Percentiles rank a stretch among this genome's conserved stretches.
Evolutionary conservation across 768 basidiomycete genomes (phyloP).

Genomic region (Trametes cinnabarina): DNA sequence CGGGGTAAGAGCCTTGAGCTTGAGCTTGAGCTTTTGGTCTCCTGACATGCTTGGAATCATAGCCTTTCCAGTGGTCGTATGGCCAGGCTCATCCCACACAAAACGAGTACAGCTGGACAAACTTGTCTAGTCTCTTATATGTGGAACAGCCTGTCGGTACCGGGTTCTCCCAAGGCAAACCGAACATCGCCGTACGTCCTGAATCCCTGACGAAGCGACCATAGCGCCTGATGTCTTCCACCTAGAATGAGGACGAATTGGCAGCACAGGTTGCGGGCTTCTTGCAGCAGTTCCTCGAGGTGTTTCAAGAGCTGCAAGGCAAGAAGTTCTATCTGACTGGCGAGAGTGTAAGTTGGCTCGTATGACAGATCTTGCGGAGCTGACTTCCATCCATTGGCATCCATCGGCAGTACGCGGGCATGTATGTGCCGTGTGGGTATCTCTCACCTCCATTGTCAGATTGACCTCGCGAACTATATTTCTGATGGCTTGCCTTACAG

Average conservation of each 20-base stretch:
- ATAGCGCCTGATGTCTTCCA: too few relatives aligned
- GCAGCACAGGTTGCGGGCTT: slow-evolving; percentile 59
- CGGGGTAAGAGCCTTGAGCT: slow-evolving; percentile 46
- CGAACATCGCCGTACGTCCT: slow-evolving; percentile 45
- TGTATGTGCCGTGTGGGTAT: slow-evolving; percentile 58
- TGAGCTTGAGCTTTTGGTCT: too few relatives aligned
- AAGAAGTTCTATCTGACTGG: slow-evolving; percentile 71
- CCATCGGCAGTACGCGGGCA: slow-evolving; percentile 66
- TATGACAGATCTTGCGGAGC: neutral
- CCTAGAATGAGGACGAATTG: slow-evolving; percentile 54
- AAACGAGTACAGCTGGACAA: slow-evolving; percentile 77
- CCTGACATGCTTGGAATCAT: neutral
- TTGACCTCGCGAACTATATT: neutral
- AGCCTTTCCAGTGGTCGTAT: slow-evolving; percentile 67
- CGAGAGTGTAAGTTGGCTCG: slow-evolving; percentile 58
- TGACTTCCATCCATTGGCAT: too few relatives aligned
- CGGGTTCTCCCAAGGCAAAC: slow-evolving; percentile 69
- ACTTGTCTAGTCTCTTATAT: slow-evolving; percentile 70
- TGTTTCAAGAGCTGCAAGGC: slow-evolving; percentile 70
- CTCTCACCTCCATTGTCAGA: too few relatives aligned
- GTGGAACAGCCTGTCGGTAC: slow-evolving; percentile 82
- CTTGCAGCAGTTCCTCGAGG: slow-evolving; percentile 70
- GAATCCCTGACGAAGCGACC: too few relatives aligned
- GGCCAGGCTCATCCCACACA: slow-evolving; percentile 63
- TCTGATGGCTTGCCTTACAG: slow-evolving; percentile 32